phyloP scores from a whole-genome alignment of 176 grass and related monocot species.

The Musa troglodytarum region DNA sequence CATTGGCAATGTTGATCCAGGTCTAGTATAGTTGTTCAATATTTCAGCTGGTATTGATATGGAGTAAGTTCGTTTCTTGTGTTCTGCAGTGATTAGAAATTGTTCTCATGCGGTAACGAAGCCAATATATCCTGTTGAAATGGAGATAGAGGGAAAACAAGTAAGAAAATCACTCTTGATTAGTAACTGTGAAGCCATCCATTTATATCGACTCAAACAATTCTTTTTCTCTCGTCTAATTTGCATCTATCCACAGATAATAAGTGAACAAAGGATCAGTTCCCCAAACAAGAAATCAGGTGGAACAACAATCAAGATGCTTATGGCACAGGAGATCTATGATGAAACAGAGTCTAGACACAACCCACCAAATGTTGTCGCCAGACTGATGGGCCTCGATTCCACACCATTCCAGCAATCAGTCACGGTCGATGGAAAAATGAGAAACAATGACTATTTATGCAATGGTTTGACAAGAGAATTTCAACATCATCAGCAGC shows the following conservation, averaged over 20 bases:
- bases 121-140: conserved; percentile 24
- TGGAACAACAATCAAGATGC: conserved; percentile 60
- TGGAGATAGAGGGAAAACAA: conserved; percentile 55
- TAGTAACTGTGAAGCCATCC: neutral
- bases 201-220: neutral
- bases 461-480: conserved; percentile 25
- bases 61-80: conserved; percentile 18
- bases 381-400: conserved; percentile 85
- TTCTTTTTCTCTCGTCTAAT: conserved; percentile 1
- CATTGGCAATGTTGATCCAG: neutral
- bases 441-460: conserved; percentile 17
- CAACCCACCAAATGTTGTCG: conserved; percentile 63
- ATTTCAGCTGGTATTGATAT: conserved; percentile 15
- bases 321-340: conserved; percentile 89
- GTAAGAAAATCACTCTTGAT: conserved; percentile 15
- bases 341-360: conserved; percentile 44
- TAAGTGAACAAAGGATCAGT: conserved; percentile 30
- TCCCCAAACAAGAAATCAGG: conserved; percentile 44
- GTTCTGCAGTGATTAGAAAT: conserved; percentile 45
- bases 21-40: neutral
- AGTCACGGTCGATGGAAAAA: conserved; percentile 13
- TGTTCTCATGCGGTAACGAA: conserved; percentile 26
- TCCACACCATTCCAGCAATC: conserved; percentile 35
- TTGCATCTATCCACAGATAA: conserved; percentile 22
- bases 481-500: conserved; percentile 29